Base-by-base conservation (phyloP, 2,329 filamentous ascomycete genomes). In the Aspergillus quadrilineatus region DNA sequence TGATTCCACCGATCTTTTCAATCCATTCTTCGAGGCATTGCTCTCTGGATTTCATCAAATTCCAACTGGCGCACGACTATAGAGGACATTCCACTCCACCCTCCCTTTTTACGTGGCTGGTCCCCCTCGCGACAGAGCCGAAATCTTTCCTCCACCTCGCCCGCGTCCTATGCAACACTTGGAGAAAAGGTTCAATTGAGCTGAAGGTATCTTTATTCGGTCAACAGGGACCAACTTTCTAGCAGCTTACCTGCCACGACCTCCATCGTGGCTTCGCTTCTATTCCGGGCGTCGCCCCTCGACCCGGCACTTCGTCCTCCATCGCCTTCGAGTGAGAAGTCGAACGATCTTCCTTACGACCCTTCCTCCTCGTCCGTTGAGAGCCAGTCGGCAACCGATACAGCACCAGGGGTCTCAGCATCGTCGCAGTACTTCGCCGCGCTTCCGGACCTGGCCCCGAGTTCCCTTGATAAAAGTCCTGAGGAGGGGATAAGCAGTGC, bases 211-310 rank as follows among this genome's bases (percentile, higher is more conserved):
- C 60, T 53, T 59, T 64, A 66, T 73, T 72, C 70, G 70, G 69
- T 73, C 61, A 60, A 55, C 50, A 51, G 55, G 48, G 65, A 59
- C 67, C 67, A 66, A 61, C 71, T 72, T 70, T 73, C 60, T 63
- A 69, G 63, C 42, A 47, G 60, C 53, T 65, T 66, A 70, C 67
- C 67, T 66, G 74, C 60, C 67, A 83, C 80, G 79, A 79, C 82
- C 77, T 85, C 81, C 74, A 80, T 82, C 69, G 80, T 85, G 73
- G 82, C 81, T 75, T 79, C 80, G 68, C 75, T 84, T 69, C 76
- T 84, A 57, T 84, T 82, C 68, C 77, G 81, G 80, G 80, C 83
- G 63, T 79, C 82, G 77, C 79, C 82, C 78, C 79, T 83, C 71
- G 82, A 79, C 67, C 74, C 76, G 63, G 69, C 72, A 59, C 68